phyloP scores from a whole-genome alignment of 768 basidiomycete species.

The Xerocomellus intermedius region DNA sequence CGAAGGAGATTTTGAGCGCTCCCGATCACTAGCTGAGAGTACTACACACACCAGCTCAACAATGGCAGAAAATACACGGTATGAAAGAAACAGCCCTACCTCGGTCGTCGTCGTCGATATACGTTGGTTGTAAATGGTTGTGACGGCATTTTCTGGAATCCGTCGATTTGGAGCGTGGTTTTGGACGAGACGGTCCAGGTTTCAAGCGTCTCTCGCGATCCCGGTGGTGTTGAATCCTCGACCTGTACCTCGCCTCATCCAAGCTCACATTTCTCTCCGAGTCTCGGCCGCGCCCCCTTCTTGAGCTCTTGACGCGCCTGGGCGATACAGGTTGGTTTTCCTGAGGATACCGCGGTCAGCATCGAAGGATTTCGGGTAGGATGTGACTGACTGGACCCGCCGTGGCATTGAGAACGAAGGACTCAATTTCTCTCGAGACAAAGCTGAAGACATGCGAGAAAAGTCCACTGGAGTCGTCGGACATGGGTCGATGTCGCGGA shows the following conservation, averaged over 20 bases:
- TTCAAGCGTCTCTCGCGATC: constrained; percentile 11
- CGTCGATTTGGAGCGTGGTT: constrained; percentile 23
- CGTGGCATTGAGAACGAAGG: constrained; percentile 68
- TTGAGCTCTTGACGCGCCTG: constrained; percentile 6
- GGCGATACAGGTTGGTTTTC: constrained; percentile 12
- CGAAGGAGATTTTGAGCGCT: constrained; percentile 21
- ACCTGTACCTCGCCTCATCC: constrained; percentile 9
- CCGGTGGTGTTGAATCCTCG: constrained; percentile 4
- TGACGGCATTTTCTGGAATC: constrained; percentile 4
- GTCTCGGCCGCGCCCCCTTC: constrained; percentile 8
- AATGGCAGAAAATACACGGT: neutral
- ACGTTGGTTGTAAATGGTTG: neutral
- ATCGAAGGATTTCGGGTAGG: neutral
- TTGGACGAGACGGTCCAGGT: constrained; percentile 7
- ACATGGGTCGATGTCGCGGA: constrained; percentile 4
- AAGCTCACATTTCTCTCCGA: constrained; percentile 14
- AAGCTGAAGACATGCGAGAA: constrained; percentile 66
- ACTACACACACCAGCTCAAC: constrained; percentile 17
- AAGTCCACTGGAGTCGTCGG: constrained; percentile 35
- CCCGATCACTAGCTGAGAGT: constrained; percentile 20
- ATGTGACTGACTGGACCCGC: constrained; percentile 28
- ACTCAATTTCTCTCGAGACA: constrained; percentile 67
- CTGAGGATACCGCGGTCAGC: constrained; percentile 16
- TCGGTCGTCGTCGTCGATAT: constrained; percentile 14
- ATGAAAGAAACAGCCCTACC: constrained; percentile 17